A percentile compares a stretch with the other conserved stretches of the same genome.
Conservation (phyloP, 768 basidiomycete species). For the Phlebiopsis flavidoalba region DNA sequence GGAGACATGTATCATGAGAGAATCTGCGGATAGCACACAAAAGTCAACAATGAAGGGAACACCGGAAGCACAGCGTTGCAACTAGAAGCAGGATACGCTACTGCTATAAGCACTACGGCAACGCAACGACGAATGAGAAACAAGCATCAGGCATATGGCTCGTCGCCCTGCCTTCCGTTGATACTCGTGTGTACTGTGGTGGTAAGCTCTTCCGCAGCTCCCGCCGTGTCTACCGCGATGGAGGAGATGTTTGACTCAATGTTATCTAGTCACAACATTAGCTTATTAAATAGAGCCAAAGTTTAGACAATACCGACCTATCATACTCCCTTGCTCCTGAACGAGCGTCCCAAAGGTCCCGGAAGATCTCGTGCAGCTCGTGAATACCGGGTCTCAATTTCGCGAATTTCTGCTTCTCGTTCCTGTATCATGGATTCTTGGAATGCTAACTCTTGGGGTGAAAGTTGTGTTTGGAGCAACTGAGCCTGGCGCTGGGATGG, state of each 20-base stretch:
- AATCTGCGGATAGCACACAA: slow-evolving; percentile 14
- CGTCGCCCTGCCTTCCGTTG: slow-evolving; percentile 91
- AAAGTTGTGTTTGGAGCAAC: slow-evolving; percentile 66
- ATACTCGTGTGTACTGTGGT: slow-evolving; percentile 86
- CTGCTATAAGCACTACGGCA: slow-evolving; percentile 86
- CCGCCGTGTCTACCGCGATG: slow-evolving; percentile 74
- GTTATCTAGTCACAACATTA: slow-evolving; percentile 54
- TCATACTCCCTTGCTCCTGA: slow-evolving; percentile 89
- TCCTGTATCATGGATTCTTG: slow-evolving; percentile 95
- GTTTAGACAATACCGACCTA: slow-evolving; percentile 53
- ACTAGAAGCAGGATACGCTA: slow-evolving; percentile 42
- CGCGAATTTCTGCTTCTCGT: slow-evolving; percentile 89
- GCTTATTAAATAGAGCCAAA: neutral
- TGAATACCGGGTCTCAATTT: slow-evolving; percentile 97
- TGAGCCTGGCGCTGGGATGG: slow-evolving; percentile 67
- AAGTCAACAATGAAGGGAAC: slow-evolving; percentile 21
- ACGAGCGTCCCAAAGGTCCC: slow-evolving; percentile 93
- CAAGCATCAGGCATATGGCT: slow-evolving; percentile 84
- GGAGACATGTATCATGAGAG: slow-evolving; percentile 18
- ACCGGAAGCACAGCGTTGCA: slow-evolving; percentile 20
- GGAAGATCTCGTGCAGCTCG: slow-evolving; percentile 93
- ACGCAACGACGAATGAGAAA: slow-evolving; percentile 84
- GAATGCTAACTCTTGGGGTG: slow-evolving; percentile 88
- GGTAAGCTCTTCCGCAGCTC: slow-evolving; percentile 80
- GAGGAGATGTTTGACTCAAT: slow-evolving; percentile 92